A percentile compares a stretch with the other conserved stretches of the same genome.
Conservation (phyloP, 225 moss, liverwort and hornwort species). For the Thuidium tamariscinum region DNA sequence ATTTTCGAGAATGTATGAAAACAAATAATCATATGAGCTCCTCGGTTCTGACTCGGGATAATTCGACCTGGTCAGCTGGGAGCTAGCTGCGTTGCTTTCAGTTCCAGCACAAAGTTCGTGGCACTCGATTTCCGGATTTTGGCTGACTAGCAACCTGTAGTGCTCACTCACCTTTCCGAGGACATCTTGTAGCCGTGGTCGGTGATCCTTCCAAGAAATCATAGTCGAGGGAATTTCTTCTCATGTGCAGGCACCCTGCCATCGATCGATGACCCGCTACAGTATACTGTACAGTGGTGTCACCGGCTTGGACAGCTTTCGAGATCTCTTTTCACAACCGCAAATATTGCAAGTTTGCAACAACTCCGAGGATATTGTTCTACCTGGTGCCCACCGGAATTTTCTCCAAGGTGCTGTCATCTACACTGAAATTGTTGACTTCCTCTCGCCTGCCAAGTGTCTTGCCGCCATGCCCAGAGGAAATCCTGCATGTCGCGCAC, state of each 20-base stretch:
- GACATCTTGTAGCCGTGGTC: not conserved
- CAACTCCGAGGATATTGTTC: not conserved
- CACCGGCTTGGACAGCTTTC: not conserved
- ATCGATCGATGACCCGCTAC: not conserved
- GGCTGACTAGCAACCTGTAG: not conserved
- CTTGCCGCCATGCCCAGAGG: not conserved
- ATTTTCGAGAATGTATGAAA: not conserved
- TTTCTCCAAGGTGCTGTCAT: not conserved
- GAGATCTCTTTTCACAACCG: not conserved
- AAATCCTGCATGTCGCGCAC: not conserved
- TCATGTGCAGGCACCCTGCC: not conserved
- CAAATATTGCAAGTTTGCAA: not conserved
- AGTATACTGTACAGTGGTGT: not conserved
- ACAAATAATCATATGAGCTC: not conserved
- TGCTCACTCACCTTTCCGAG: not conserved
- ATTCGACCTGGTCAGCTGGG: constrained; percentile 7
- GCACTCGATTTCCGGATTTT: not conserved
- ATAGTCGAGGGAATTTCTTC: not conserved
- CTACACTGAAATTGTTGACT: not conserved
- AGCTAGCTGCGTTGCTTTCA: not conserved
- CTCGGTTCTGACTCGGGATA: not conserved
- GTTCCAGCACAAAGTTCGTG: not conserved
- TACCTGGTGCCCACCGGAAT: not conserved
- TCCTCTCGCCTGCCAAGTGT: not conserved
- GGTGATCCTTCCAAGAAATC: not conserved